These are phyloP conservation scores for Wickerhamomyces alni DNA, from an alignment of 805 yeast species.

Conservation along the genomic window DNA sequence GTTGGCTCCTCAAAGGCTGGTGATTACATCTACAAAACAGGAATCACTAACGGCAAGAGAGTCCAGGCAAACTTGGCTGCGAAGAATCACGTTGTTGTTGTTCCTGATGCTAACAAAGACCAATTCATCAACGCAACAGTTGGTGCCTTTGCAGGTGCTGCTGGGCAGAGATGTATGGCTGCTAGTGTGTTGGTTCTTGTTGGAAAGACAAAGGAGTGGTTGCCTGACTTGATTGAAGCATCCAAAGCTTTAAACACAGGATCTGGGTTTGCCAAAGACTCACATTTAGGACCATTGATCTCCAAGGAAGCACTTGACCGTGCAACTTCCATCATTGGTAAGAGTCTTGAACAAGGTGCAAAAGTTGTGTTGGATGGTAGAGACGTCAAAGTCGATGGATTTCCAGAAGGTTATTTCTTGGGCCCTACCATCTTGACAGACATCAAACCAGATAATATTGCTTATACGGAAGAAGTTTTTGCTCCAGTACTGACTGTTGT, in stretches of 20 bases:
- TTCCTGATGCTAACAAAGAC: slow-evolving; percentile 64
- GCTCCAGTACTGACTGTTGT: slow-evolving; percentile 67
- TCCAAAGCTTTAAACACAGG: slow-evolving; percentile 54
- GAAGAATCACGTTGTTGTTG: slow-evolving; percentile 65
- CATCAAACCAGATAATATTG: slow-evolving; percentile 57
- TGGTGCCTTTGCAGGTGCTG: slow-evolving; percentile 81
- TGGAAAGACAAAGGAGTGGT: slow-evolving; percentile 57
- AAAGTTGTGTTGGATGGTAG: slow-evolving; percentile 60
- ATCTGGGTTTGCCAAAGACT: slow-evolving; percentile 55
- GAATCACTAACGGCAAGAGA: slow-evolving; percentile 65
- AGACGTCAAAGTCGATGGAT: slow-evolving; percentile 38
- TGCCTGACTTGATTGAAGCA: slow-evolving; percentile 49
- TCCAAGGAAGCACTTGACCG: slow-evolving; percentile 48
- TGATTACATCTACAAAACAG: slow-evolving; percentile 61
- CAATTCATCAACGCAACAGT: slow-evolving; percentile 59
- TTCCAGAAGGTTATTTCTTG: slow-evolving; percentile 59
- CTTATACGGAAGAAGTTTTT: slow-evolving; percentile 68
- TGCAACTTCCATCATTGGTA: slow-evolving; percentile 47
- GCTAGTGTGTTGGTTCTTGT: slow-evolving; percentile 68
- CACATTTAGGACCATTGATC: slow-evolving; percentile 69
- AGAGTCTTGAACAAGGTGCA: slow-evolving; percentile 54
- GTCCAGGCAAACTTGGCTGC: slow-evolving; percentile 77
- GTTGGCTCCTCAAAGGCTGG: slow-evolving; percentile 78
- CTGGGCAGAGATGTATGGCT: slow-evolving; percentile 83
- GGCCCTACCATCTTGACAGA: slow-evolving; percentile 65